A percentile compares a stretch with the other conserved stretches of the same genome.
phyloP scores from a whole-genome alignment of 2,329 filamentous ascomycete species.

The Xylariales sp. region DNA sequence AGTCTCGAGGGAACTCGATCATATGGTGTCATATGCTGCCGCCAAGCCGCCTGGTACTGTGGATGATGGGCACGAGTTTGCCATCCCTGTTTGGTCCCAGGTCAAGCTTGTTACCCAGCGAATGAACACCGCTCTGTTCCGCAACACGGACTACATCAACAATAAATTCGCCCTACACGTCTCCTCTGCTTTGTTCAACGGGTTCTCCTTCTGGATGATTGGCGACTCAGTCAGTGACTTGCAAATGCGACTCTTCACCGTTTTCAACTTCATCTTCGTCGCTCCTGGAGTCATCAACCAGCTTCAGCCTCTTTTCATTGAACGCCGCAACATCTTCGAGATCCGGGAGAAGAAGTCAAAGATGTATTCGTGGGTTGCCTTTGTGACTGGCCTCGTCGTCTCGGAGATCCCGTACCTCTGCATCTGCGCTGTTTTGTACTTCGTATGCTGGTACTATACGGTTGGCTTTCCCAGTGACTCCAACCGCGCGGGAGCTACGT shows the following conservation, averaged over 20 bases:
- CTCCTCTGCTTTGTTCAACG: constrained; percentile 52
- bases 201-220: constrained; percentile 58
- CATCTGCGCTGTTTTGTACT: constrained; percentile 43
- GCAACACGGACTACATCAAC: constrained; percentile 63
- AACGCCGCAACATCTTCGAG: constrained; percentile 53
- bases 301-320: constrained; percentile 54
- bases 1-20: constrained; percentile 7
- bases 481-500: constrained; percentile 43
- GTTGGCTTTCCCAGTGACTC: constrained; percentile 43
- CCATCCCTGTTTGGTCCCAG: constrained; percentile 52
- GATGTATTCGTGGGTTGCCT: constrained; percentile 57
- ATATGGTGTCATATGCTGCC: constrained; percentile 3
- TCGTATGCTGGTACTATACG: constrained; percentile 54
- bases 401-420: constrained; percentile 43
- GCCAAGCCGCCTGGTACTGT: constrained; percentile 6
- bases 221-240: constrained; percentile 45
- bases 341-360: constrained; percentile 56
- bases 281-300: constrained; percentile 54
- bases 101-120: constrained; percentile 60
- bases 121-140: constrained; percentile 56
- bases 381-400: constrained; percentile 47
- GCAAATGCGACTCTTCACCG: constrained; percentile 52
- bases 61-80: constrained; percentile 8
- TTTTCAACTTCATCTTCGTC: constrained; percentile 62
- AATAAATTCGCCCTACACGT: constrained; percentile 58